A percentile compares a stretch with the other conserved stretches of the same genome.
Conservation (phyloP, 2,329 filamentous ascomycete species). For the Talaromyces atroroseus region DNA sequence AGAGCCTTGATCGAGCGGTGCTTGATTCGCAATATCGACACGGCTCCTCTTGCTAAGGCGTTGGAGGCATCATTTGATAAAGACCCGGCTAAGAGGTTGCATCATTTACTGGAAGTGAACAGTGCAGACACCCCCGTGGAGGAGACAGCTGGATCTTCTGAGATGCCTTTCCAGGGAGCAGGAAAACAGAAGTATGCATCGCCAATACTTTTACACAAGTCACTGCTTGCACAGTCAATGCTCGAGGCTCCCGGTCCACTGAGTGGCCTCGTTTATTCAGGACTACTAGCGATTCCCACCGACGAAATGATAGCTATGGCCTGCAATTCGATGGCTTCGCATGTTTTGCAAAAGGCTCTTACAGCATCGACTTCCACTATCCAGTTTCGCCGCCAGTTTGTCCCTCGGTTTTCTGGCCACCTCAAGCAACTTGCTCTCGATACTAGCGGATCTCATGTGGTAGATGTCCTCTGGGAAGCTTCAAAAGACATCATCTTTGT, state of each 20-base stretch:
- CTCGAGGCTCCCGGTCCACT: constrained; percentile 66
- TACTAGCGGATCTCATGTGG: constrained; percentile 60
- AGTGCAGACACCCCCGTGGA: constrained; percentile 47
- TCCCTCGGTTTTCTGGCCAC: constrained; percentile 57
- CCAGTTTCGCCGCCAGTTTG: constrained; percentile 58
- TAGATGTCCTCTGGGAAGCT: constrained; percentile 61
- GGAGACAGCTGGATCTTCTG: constrained; percentile 29
- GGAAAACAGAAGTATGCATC: constrained; percentile 37
- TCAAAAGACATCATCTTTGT: constrained; percentile 61
- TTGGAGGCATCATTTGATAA: constrained; percentile 55
- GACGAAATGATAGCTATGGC: constrained; percentile 61
- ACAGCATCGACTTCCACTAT: constrained; percentile 48
- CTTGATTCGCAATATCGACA: constrained; percentile 58
- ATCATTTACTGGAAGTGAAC: constrained; percentile 56
- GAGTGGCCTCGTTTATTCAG: constrained; percentile 65
- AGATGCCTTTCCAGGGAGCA: not conserved
- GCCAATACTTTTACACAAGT: constrained; percentile 66
- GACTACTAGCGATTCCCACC: constrained; percentile 56
- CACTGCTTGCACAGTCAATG: constrained; percentile 74
- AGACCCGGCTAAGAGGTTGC: constrained; percentile 47
- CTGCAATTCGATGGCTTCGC: constrained; percentile 54
- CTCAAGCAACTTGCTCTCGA: constrained; percentile 58
- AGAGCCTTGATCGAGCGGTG: constrained; percentile 80
- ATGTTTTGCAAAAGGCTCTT: constrained; percentile 60
- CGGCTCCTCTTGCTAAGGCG: constrained; percentile 49